These are phyloP conservation scores for Begonia masoniana DNA, from an alignment of 306 rosid species.

Conservation along the genomic window DNA sequence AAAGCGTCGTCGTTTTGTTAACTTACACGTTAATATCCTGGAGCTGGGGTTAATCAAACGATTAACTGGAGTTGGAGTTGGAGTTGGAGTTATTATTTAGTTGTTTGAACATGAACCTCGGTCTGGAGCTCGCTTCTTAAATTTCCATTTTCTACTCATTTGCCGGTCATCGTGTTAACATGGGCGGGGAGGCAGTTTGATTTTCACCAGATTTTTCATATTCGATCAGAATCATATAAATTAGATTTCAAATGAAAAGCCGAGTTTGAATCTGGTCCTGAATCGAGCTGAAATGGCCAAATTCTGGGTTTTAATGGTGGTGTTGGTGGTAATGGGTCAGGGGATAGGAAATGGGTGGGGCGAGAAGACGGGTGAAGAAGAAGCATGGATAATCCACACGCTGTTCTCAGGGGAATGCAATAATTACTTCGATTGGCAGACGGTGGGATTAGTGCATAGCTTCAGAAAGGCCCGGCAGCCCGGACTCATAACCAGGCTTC, in stretches of 20 bases:
- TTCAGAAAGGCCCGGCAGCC: conserved; percentile 70
- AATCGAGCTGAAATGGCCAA: conserved; percentile 36
- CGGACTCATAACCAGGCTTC: conserved; percentile 84
- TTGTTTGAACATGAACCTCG: too few relatives aligned
- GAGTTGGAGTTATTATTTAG: too few relatives aligned
- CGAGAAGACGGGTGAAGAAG: conserved; percentile 26
- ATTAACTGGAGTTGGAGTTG: too few relatives aligned
- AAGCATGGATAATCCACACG: conserved; percentile 65
- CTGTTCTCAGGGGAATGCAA: conserved; percentile 96
- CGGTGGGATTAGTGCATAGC: conserved; percentile 87
- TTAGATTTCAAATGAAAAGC: conserved; percentile 30
- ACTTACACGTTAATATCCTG: too few relatives aligned
- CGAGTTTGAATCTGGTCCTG: conserved; percentile 29
- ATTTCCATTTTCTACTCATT: not conserved
- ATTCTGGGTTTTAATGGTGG: conserved; percentile 18
- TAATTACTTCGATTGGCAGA: conserved; percentile 98
- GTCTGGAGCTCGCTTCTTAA: too few relatives aligned
- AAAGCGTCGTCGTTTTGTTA: too few relatives aligned
- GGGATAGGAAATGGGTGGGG: conserved; percentile 15
- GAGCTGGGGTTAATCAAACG: too few relatives aligned
- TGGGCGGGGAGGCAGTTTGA: conserved; percentile 23
- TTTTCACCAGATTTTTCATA: conserved; percentile 10
- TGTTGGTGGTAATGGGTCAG: conserved; percentile 20
- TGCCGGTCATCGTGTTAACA: conserved; percentile 1
- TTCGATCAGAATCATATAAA: conserved; percentile 16